Percentiles rank a stretch among this genome's conserved stretches.
Conservation (phyloP, 2,329 filamentous ascomycete genomes). For the Diaporthe citrichinensis region DNA sequence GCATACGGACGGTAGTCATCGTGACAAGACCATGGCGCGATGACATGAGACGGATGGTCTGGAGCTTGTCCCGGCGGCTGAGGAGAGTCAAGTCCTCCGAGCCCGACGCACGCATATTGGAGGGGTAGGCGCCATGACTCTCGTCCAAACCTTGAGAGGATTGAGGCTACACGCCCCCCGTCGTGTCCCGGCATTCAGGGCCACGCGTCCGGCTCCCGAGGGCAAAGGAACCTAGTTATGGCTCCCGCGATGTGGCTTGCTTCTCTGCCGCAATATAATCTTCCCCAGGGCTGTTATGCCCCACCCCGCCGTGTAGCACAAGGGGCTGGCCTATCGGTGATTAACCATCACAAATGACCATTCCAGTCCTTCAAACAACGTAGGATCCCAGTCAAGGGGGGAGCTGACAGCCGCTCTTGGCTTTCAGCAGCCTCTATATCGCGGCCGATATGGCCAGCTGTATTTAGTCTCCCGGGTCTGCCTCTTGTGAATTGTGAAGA, state of each 20-base stretch:
- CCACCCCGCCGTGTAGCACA: slow-evolving; percentile 19
- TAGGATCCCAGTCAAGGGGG: not conserved
- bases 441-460: not conserved
- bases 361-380: not conserved
- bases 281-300: not conserved
- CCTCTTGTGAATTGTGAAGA: not conserved
- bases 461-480: slow-evolving; percentile 9
- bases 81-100: not conserved
- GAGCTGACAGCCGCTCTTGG: slow-evolving; percentile 14
- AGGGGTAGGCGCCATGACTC: slow-evolving; percentile 17
- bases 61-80: slow-evolving; percentile 14
- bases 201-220: slow-evolving; percentile 8
- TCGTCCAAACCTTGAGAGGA: not conserved
- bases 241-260: slow-evolving; percentile 22
- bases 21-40: not conserved
- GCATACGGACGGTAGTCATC: not conserved
- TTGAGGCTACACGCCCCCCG: not conserved
- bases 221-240: slow-evolving; percentile 23
- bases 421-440: not conserved
- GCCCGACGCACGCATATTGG: not conserved
- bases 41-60: not conserved
- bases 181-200: slow-evolving; percentile 21
- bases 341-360: slow-evolving; percentile 30
- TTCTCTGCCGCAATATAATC: slow-evolving; percentile 17
- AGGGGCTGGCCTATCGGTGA: slow-evolving; percentile 26